Percentiles rank a stretch among this genome's conserved stretches.
Evolutionary conservation across 2,329 filamentous ascomycete species (phyloP).

Genomic region (Paecilomyces formosus): DNA sequence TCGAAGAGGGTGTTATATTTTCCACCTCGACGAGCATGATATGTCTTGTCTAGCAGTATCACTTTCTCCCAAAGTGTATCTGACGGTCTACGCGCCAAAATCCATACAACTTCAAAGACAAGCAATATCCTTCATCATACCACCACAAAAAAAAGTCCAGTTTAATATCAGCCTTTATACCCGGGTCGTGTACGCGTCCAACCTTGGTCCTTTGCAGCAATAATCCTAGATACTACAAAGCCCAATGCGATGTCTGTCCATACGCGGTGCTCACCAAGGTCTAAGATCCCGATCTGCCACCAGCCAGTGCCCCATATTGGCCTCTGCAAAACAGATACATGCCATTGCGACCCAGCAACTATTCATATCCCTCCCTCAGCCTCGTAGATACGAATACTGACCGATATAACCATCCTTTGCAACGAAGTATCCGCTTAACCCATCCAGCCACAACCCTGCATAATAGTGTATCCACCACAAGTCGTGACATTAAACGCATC

Average conservation of each 20-base stretch:
- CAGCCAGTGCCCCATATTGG: background rate
- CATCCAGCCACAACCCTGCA: no score
- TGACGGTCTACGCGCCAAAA: conserved; percentile 29
- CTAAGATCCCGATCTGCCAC: background rate
- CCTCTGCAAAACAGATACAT: background rate
- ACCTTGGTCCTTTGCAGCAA: background rate
- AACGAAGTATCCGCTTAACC: no score
- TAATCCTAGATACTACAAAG: background rate
- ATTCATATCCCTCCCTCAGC: no score
- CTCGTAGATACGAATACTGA: no score
- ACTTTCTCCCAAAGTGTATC: conserved; percentile 24
- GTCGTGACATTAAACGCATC: no score
- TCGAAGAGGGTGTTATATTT: conserved; percentile 16
- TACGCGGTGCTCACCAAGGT: background rate
- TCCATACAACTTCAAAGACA: conserved; percentile 19
- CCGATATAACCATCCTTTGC: no score
- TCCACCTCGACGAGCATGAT: conserved; percentile 18
- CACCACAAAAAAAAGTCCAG: background rate
- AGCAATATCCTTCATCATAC: background rate
- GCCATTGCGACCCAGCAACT: no score
- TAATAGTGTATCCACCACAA: no score
- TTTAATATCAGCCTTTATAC: background rate
- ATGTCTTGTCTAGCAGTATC: conserved; percentile 21
- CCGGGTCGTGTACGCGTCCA: background rate
- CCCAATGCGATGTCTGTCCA: background rate